Conservation (phyloP, 2,329 filamentous ascomycete species). For the Myriosclerotinia scirpicola region DNA sequence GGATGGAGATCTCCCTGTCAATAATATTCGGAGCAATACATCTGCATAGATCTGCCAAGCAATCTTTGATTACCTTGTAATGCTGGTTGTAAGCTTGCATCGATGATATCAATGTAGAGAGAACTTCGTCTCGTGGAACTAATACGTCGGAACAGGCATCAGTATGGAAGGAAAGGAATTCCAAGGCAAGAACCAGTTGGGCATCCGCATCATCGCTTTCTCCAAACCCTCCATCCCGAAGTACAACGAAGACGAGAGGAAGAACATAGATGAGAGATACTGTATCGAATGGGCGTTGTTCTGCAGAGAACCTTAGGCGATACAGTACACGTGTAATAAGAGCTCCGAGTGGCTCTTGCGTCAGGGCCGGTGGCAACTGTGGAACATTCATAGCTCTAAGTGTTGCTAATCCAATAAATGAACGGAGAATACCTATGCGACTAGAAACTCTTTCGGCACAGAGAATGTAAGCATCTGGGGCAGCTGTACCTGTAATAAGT, state of each 20-base stretch:
- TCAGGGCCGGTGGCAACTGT: conserved; percentile 68
- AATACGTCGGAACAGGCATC: conserved; percentile 71
- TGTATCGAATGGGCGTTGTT: conserved; percentile 90
- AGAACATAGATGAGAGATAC: conserved; percentile 86
- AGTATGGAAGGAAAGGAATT: conserved; percentile 87
- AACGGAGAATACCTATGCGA: conserved; percentile 72
- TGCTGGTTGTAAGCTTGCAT: conserved; percentile 92
- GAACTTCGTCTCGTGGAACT: conserved; percentile 72
- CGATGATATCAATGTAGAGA: conserved; percentile 70
- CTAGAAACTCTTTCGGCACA: conserved; percentile 73
- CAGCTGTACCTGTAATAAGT: conserved; percentile 75
- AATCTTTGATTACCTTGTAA: conserved; percentile 93
- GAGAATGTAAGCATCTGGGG: conserved; percentile 74
- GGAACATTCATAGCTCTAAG: conserved; percentile 75
- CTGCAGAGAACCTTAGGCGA: conserved; percentile 82
- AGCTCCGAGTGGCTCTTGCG: conserved; percentile 77
- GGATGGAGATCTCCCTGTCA: conserved; percentile 66
- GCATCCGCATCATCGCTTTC: conserved; percentile 80
- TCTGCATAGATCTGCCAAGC: conserved; percentile 80
- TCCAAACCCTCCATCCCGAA: conserved; percentile 77
- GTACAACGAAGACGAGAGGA: conserved; percentile 75
- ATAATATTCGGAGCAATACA: conserved; percentile 81
- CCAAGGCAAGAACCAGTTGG: conserved; percentile 83
- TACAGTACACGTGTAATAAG: conserved; percentile 88
- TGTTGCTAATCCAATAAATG: conserved; percentile 85